These are phyloP conservation scores for Chondrus crispus DNA, from an alignment of 23 red algal genomes.

Conservation along the genomic window DNA sequence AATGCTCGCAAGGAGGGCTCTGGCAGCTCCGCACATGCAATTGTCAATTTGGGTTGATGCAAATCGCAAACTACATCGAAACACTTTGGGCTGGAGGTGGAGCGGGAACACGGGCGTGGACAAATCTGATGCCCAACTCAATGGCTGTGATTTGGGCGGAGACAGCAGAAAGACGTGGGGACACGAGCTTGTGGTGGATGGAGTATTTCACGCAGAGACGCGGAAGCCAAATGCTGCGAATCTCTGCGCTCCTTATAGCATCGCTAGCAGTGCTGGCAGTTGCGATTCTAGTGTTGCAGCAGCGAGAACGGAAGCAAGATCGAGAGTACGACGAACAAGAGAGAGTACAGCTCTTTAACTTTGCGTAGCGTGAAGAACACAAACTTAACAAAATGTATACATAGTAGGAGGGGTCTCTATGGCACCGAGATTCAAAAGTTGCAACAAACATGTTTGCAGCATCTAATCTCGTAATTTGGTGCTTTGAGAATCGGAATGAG, in stretches of 20 bases:
- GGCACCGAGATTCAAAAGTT: too few relatives aligned
- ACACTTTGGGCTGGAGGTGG: conserved; percentile 83
- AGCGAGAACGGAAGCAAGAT: conserved; percentile 76
- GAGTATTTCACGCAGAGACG: conserved; percentile 91
- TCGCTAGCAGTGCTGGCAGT: conserved; percentile 58
- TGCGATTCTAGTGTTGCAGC: conserved; percentile 60
- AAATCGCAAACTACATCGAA: conserved; percentile 95
- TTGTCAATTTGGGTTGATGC: conserved; percentile 82
- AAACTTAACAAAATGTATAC: not conserved
- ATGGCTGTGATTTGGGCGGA: conserved; percentile 91
- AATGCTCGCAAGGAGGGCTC: conserved; percentile 68
- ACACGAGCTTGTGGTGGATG: conserved; percentile 79
- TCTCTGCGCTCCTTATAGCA: conserved; percentile 64
- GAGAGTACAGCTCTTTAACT: conserved; percentile 25
- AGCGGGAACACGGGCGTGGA: conserved; percentile 58
- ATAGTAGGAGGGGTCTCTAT: too few relatives aligned
- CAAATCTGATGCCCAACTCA: conserved; percentile 93
- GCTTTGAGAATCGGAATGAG: too few relatives aligned
- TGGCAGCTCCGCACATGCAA: conserved; percentile 55
- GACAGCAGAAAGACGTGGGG: not conserved
- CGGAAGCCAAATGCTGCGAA: conserved; percentile 82
- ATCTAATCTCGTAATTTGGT: too few relatives aligned
- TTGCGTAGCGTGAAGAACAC: not conserved
- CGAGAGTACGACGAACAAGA: not conserved
- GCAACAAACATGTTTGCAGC: too few relatives aligned